A percentile compares a stretch with the other conserved stretches of the same genome.
Conservation (phyloP, 1,284 basidiomycete genomes). For the Polyporus tsugae region DNA sequence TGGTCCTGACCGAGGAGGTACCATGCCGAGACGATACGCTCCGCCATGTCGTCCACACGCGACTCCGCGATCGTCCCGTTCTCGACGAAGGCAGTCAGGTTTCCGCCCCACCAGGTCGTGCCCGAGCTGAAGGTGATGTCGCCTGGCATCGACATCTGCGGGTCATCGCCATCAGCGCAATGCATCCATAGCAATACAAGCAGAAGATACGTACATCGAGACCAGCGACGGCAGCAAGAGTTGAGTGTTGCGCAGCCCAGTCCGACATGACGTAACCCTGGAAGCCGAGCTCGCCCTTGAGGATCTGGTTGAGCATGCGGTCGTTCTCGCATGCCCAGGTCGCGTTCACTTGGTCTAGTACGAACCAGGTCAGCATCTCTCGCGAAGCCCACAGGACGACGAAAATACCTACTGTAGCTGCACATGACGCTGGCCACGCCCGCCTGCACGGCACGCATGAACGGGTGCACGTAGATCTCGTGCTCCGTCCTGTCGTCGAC, state of each 20-base stretch:
- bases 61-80: slow-evolving; percentile 72
- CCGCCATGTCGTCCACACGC: slow-evolving; percentile 77
- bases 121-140: slow-evolving; percentile 62
- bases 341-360: slow-evolving; percentile 72
- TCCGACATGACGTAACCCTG: slow-evolving; percentile 80
- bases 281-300: slow-evolving; percentile 85
- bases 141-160: slow-evolving; percentile 76
- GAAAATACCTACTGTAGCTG: slow-evolving; percentile 58
- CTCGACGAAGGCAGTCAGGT: slow-evolving; percentile 72
- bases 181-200: background rate
- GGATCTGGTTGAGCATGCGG: slow-evolving; percentile 76
- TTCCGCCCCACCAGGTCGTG: slow-evolving; percentile 65
- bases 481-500: slow-evolving; percentile 83
- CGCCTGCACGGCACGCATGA: slow-evolving; percentile 77
- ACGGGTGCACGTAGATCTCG: slow-evolving; percentile 78
- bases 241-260: slow-evolving; percentile 69
- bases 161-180: background rate
- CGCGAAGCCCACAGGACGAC: background rate
- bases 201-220: slow-evolving; percentile 56
- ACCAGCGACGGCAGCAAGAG: slow-evolving; percentile 68
- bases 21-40: slow-evolving; percentile 69
- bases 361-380: background rate
- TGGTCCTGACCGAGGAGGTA: slow-evolving; percentile 72
- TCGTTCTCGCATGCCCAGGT: slow-evolving; percentile 85
- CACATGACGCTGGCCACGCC: slow-evolving; percentile 85